Evolutionary conservation across 768 basidiomycete genomes (phyloP).

Genomic region (Fomitopsis pulvina): DNA sequence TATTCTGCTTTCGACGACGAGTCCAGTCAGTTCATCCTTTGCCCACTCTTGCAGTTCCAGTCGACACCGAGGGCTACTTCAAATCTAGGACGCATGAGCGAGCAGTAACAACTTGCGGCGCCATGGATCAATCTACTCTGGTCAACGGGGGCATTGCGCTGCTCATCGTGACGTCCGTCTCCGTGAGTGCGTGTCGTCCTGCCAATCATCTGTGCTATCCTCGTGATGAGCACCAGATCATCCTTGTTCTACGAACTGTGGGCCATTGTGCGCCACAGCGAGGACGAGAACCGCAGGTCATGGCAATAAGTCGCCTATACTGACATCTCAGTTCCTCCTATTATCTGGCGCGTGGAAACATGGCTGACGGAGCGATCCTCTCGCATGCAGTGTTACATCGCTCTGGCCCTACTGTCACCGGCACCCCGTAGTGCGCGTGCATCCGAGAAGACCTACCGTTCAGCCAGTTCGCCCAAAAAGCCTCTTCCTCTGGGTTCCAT

Average conservation of each 20-base stretch:
- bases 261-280: constrained; percentile 53
- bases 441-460: constrained; percentile 67
- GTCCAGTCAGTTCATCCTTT: too few species aligned
- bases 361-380: not conserved
- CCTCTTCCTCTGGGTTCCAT: constrained; percentile 51
- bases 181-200: constrained; percentile 15
- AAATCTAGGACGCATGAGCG: too few species aligned
- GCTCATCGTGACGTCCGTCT: constrained; percentile 13
- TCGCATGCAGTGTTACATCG: constrained; percentile 52
- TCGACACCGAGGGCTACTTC: too few species aligned
- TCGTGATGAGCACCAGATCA: constrained; percentile 64
- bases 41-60: too few species aligned
- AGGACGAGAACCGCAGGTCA: constrained; percentile 59
- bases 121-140: constrained; percentile 17
- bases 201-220: not conserved
- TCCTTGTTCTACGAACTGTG: constrained; percentile 91
- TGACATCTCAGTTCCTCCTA: constrained; percentile 22
- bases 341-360: constrained; percentile 4
- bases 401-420: constrained; percentile 73
- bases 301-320: constrained; percentile 32
- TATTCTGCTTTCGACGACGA: too few species aligned
- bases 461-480: constrained; percentile 44
- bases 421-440: constrained; percentile 51
- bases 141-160: constrained; percentile 14
- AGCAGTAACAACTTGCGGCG: too few species aligned